Evolutionary conservation across 2,329 filamentous ascomycete genomes (phyloP), one percentile per base, ranked within the genome.

Genomic region (Talaromyces piceae): DNA sequence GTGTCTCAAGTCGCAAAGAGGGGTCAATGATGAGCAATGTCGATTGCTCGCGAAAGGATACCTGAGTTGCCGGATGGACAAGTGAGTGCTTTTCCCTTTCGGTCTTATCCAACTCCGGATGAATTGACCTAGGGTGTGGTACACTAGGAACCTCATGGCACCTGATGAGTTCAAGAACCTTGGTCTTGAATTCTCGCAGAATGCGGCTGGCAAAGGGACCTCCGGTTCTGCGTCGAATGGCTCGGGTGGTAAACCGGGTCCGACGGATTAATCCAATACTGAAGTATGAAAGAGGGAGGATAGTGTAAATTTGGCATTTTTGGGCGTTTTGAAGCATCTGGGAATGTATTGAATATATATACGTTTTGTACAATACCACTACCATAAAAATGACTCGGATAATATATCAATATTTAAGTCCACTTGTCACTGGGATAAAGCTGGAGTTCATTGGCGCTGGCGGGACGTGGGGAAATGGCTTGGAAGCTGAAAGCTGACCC

Each of bases 101-200:
- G n/a, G 7, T 20, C 16, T 16, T 20, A 18, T 37, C 33, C n/a
- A 37, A 18, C 16, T n/a, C 33, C 16, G 6, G 20, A 13, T 13
- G 7, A 18, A 37, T 20, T 37, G 33, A 37, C 33, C 3, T 20
- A 7, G 33, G 33, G 20, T 9, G 16, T 20, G 16, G 20, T n/a
- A 37, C 22, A n/a, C 26, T 60, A 90, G 90, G 59, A 96, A 97
- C 65, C 75, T 98, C 27, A 98, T 98, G 93, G 91, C 91, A 6
- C 88, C 81, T 59, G 93, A 98, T 64, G 88, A 95, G 54, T 93
- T 97, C 70, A 89, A 87, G 69, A 98, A 98, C 64, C 75, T 98
- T 37, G 93, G 93, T 0, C 93, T 95, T 60, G 73, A 76, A 5
- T 76, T 79, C 54, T 77, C 20, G 16, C 43, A 54, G 2, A 81